Evolutionary conservation across 2,329 filamentous ascomycete species (phyloP), one percentile per base, ranked within the genome.

Genomic region (Rhynchosporium secalis): DNA sequence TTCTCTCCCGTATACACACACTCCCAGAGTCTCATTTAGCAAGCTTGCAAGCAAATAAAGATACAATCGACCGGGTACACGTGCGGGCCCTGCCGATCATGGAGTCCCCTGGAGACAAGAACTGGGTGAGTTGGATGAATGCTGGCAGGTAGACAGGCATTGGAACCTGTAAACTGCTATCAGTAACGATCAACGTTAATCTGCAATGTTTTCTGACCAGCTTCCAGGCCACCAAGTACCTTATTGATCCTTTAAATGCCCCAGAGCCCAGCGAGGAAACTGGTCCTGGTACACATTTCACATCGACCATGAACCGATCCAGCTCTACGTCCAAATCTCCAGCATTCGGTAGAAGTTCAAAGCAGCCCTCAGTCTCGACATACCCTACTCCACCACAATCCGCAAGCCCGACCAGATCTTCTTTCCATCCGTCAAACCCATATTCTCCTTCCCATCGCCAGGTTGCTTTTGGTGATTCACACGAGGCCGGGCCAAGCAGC

Each of bases 241-340:
- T 92, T 49, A 83, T 91, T 67, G 86, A 89, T 69, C 89, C 89
- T 66, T 78, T 92, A 65, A 86, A 80, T 69, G 87, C 81, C 28
- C 86, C 86, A 9, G 86, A 90, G 65, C 88, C 88, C 13, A 84
- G 80, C 64, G 83, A 88, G 65, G 85, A 89, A 72, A 88, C 85
- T 54, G 86, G 88, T 7, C 83, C 83, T n/a, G 84, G 84, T 62
- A 78, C 80, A 3, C 83, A 84, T 65, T 72, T 72, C 55, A 64
- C 20, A 10, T 64, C 63, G 78, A 74, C 73, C 58, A 65, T 68
- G 60, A 64, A 66, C 63, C 62, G 57, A 38, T 45, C 64, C 57
- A 56, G 57, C 62, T 55, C 70, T 64, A 73, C 46, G 12, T 64
- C 62, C 7, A 64, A 61, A 45, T 52, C 60, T 6, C 62, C 66